Evolutionary conservation across 164 flowering plant species (phyloP), one percentile per base, ranked within the genome.

Genomic region (Liriodendron chinense): DNA sequence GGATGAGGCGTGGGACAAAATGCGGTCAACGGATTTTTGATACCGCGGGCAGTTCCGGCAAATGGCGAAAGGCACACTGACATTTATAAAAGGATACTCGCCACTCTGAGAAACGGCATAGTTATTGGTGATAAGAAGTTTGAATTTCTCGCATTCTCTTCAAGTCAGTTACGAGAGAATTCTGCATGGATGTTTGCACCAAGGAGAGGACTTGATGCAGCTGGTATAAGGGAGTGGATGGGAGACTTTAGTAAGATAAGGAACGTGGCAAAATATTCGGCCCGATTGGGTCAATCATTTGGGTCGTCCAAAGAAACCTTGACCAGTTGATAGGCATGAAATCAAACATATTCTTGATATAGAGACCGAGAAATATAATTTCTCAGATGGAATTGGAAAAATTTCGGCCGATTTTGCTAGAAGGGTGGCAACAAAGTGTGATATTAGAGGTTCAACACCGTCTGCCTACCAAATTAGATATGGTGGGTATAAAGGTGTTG

Each of bases 341-440:
- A 71, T 86, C 73, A 88, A 84, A 71, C 67, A 12, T 0, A 86
- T 95, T 78, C 88, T 86, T 72, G 99, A 95, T 76, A 63, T 91
- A 34, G 83, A 83, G 75, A 72, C 76, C 48, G 75, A 84, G n/a
- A 77, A 53, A 26, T 93, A 92, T 77, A 72, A 77, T 22, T 95
- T 93, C 77, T 95, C 99, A 28, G 99, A 95, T 88, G 98, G 99
- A n/a, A 93, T 95, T 74, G 99, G 99, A 73, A 95, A 91, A 75
- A 93, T 95, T 75, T 93, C 99, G 20, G 83, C 82, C 43, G 86
- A 82, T 0, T 88, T 95, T 80, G 99, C 97, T 47, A 61, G 24
- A 21, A 79, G 43, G 72, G 96, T 95, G 72, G 94, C 98, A 3
- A 63, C 0, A 23, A 91, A 93, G 80, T 92, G 94, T 80, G 88